These are phyloP conservation scores for Wickerhamiella spandovensis DNA, from an alignment of 805 yeast species.

Conservation along the genomic window DNA sequence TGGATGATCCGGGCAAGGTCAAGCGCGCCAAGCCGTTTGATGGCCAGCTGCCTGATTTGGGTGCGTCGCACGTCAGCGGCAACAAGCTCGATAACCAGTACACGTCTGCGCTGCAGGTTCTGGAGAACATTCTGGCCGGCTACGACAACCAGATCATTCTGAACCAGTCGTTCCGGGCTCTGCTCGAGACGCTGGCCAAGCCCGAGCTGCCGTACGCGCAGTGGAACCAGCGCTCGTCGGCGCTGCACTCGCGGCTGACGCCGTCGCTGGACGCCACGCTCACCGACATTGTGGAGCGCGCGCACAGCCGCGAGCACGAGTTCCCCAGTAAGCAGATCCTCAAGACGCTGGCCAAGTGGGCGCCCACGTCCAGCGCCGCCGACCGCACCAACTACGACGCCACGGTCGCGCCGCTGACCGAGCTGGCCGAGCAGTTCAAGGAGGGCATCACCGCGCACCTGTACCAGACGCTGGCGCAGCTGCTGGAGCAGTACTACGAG, in stretches of 20 bases:
- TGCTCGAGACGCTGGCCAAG: constrained; percentile 61
- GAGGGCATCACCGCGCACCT: constrained; percentile 79
- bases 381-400: constrained; percentile 34
- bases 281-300: constrained; percentile 51
- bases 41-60: constrained; percentile 83
- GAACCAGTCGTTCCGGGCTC: constrained; percentile 64
- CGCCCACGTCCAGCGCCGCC: constrained; percentile 36
- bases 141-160: constrained; percentile 91
- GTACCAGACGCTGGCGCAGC: constrained; percentile 52
- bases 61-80: constrained; percentile 72
- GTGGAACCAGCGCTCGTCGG: constrained; percentile 77
- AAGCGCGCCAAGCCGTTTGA: constrained; percentile 93
- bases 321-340: constrained; percentile 86
- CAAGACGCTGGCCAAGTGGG: constrained; percentile 57
- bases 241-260: constrained; percentile 85
- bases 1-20: constrained; percentile 94
- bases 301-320: constrained; percentile 52
- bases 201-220: constrained; percentile 83
- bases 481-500: constrained; percentile 59
- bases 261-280: constrained; percentile 57
- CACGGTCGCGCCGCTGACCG: constrained; percentile 59
- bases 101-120: constrained; percentile 40
- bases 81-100: constrained; percentile 71
- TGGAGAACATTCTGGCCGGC: constrained; percentile 74
- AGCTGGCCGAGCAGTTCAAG: constrained; percentile 54